Evolutionary conservation across 208 protist species (phyloP), one percentile per base, ranked within the genome.

Genomic region (Trypanosoma boissoni): DNA sequence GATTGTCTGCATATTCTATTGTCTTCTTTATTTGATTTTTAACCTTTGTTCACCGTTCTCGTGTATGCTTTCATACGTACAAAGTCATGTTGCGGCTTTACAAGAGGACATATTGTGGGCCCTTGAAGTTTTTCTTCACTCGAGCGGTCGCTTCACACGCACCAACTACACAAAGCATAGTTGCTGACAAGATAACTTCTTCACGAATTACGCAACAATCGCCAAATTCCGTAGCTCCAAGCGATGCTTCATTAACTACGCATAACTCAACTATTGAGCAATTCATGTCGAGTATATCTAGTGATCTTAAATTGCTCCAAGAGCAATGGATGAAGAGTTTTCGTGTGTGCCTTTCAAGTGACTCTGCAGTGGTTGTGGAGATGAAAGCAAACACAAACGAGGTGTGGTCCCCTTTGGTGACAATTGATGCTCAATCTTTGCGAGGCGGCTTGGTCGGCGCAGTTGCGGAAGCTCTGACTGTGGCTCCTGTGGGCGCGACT

Each of bases 311-410:
- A n/a, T 18, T 24, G n/a, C 45, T 70, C 28, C 39, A 61, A 26
- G 51, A 70, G n/a, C n/a, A 42, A 52, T 70, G 64, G 55, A 53
- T 41, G 46, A 31, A 49, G 23, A 29, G 31, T 32, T 70, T 70
- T 52, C 54, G 64, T 31, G 21, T 70, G 8, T 70, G 64, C 43
- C 44, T 70, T 42, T 49, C 54, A 16, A 63, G 56, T 45, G 28
- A 42, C 20, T 29, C 64, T 12, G 28, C 12, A 6, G 48, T 58
- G 26, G 49, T 58, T 29, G 32, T 70, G 36, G 64, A 70, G 29
- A 26, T 49, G 26, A 31, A 10, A 27, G 24, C 28, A 16, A 10
- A 23, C 46, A 14, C 42, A 18, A 49, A 27, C 21, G 27, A 37
- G 5, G 24, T n/a, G 14, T 70, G 64, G 64, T 26, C 49, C 6